These are phyloP conservation scores for Scheffersomyces cryptocercus DNA, from an alignment of 1,139 yeast species.

Conservation along the genomic window DNA sequence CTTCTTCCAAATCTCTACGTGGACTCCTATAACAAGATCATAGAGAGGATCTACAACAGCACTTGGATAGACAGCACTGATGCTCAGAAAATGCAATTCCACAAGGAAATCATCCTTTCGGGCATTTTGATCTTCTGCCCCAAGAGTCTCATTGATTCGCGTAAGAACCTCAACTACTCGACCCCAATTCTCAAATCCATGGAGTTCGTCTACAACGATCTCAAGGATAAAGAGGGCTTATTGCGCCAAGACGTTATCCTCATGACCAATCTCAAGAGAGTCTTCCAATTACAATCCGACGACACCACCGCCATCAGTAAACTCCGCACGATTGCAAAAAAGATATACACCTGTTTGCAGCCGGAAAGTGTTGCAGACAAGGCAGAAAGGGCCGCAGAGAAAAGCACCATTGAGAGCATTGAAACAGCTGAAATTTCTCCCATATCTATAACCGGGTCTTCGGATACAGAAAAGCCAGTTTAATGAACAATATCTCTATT, in stretches of 20 bases:
- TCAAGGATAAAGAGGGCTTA: conserved; percentile 18
- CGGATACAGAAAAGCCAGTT: too few species aligned
- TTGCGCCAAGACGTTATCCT: conserved; percentile 17
- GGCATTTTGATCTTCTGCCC: conserved; percentile 36
- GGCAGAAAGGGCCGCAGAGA: too few species aligned
- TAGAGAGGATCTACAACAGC: conserved; percentile 22
- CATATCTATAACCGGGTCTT: too few species aligned
- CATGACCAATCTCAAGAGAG: conserved; percentile 18
- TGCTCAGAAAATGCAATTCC: conserved; percentile 17
- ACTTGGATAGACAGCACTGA: conserved; percentile 27
- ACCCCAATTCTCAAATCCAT: conserved; percentile 22
- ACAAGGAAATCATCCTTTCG: conserved; percentile 28
- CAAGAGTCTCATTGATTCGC: conserved; percentile 18
- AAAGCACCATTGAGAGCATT: too few species aligned
- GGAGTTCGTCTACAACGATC: conserved; percentile 18
- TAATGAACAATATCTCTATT: too few species aligned
- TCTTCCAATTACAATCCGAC: conserved; percentile 16
- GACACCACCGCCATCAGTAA: conserved; percentile 14
- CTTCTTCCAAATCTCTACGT: conserved; percentile 22
- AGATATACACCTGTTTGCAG: conserved; percentile 4
- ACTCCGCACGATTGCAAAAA: conserved; percentile 7
- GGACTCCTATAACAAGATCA: conserved; percentile 26
- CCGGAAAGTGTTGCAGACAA: too few species aligned
- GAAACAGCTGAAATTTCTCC: too few species aligned
- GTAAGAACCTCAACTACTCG: conserved; percentile 18